Base-by-base conservation (phyloP, 2,329 filamentous ascomycete species). In the Nigrospora oryzae region DNA sequence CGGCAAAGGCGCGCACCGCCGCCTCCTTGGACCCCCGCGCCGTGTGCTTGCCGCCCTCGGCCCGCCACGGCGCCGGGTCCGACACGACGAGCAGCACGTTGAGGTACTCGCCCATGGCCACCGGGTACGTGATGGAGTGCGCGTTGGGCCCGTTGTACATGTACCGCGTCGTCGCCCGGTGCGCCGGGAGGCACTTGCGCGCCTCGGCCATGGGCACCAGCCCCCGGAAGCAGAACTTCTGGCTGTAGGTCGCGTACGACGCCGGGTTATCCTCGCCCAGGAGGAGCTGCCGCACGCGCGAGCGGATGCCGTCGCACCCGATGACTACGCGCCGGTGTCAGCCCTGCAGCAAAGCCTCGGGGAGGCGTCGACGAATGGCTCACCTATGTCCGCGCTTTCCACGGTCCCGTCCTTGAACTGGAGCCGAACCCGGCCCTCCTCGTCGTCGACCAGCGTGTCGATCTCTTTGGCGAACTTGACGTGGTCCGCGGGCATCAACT, bases 251-350 rank as follows among this genome's bases (percentile, higher is more conserved):
- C 0, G 79, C 66, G 23, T 67, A 56, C 0, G 69, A 61, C 3
- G 68, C 64, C 0, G 71, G 67, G 46, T 70, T 59, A 17, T 64
- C 59, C 3, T 66, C 56, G 0, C 73, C 75, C 3, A 83, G 62
- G 5, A 84, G 58, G 13, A 76, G 56, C 30, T 71, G 56, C 8
- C 81, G 66, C 3, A 75, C 67, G 4, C 66, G 63, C 1, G 75
- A 79, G 55, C 79, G 79, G 54, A 85, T 80, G 0, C 81, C 81
- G 58, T 85, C 81, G 55, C 77, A 81, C 5, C 77, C 80, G 45
- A 84, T 66, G 0, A 80, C 73, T 59, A 49, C 38, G 10, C 7
- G 23, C 5, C 5, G 7, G 23, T 28, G 23, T 28, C 23, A 28
- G 23, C 23, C 23, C n/a, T 6, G 23, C 23, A 28, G 23, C 8